Conservation (phyloP, 1,139 yeast species). For the Geotrichum australiense region DNA sequence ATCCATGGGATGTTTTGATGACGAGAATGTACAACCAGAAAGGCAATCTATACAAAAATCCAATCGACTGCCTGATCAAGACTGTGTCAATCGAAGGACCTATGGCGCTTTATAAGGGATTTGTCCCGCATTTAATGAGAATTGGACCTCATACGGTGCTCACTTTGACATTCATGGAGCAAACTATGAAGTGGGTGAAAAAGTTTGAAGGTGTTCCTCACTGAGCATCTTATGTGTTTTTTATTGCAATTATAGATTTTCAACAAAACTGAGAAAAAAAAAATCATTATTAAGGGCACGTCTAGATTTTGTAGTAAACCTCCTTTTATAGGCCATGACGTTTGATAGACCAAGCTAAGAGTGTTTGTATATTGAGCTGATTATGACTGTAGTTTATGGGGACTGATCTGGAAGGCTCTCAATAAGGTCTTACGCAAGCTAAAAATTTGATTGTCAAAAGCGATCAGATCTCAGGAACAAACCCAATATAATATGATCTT, state of each 20-base stretch:
- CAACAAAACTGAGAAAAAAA: no score
- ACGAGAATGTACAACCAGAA: slow-evolving; percentile 94
- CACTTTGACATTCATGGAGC: slow-evolving; percentile 92
- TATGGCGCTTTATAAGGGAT: slow-evolving; percentile 85
- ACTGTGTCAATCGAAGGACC: slow-evolving; percentile 81
- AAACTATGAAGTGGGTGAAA: slow-evolving; percentile 59
- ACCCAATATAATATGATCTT: no score
- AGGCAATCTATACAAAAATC: slow-evolving; percentile 79
- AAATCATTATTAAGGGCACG: no score
- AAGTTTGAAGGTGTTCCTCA: slow-evolving; percentile 35
- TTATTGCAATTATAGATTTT: not conserved
- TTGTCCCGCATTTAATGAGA: slow-evolving; percentile 84
- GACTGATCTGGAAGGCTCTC: no score
- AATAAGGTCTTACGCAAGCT: no score
- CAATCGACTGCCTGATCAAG: slow-evolving; percentile 79
- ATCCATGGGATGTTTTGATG: slow-evolving; percentile 92
- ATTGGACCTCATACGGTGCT: slow-evolving; percentile 93
- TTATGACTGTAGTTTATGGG: no score
- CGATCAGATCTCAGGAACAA: no score
- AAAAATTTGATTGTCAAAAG: no score
- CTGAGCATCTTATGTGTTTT: slow-evolving; percentile 14
- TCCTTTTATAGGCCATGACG: no score
- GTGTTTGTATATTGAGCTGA: no score
- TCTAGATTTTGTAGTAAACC: no score
- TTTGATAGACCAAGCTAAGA: no score